Evolutionary conservation across 2,329 filamentous ascomycete species (phyloP).

Genomic region (Diaporthe sp.): DNA sequence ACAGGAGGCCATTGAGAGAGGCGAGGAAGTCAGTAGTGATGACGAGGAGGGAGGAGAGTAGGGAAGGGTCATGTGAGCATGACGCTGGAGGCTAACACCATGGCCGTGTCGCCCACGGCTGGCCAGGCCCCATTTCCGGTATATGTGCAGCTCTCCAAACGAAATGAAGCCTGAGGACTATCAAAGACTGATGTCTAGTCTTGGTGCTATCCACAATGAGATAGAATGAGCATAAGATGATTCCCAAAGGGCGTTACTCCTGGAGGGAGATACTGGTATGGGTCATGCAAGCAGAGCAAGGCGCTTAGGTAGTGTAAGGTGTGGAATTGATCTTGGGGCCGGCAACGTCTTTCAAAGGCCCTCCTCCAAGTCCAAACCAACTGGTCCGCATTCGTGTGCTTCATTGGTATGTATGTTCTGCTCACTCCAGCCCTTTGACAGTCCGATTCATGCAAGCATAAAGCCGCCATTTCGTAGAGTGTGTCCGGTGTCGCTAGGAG

Average conservation of each 20-base stretch:
- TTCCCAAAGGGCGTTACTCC: neutral
- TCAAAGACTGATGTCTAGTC: neutral
- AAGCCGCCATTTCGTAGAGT: neutral
- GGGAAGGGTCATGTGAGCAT: neutral
- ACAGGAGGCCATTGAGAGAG: conserved; percentile 65
- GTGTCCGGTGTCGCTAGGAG: neutral
- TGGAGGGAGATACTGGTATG: neutral
- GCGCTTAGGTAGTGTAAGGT: neutral
- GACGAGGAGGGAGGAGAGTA: conserved; percentile 51
- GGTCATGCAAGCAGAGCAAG: neutral
- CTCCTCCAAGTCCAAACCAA: neutral
- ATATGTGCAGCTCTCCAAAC: neutral
- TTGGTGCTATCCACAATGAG: neutral
- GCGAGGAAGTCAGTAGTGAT: conserved; percentile 63
- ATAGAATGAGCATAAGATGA: neutral
- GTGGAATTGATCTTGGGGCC: neutral
- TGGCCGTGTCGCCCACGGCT: neutral
- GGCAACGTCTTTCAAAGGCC: neutral
- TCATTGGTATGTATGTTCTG: neutral
- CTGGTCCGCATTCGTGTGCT: neutral
- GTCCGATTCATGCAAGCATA: neutral
- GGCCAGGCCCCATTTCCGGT: neutral
- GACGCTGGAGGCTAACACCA: neutral
- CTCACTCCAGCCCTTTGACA: neutral
- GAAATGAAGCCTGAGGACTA: too few relatives aligned